Percentiles rank a stretch among this genome's conserved stretches.
phyloP scores from a whole-genome alignment of 202 grass and related monocot species.

The Zizania palustris region DNA sequence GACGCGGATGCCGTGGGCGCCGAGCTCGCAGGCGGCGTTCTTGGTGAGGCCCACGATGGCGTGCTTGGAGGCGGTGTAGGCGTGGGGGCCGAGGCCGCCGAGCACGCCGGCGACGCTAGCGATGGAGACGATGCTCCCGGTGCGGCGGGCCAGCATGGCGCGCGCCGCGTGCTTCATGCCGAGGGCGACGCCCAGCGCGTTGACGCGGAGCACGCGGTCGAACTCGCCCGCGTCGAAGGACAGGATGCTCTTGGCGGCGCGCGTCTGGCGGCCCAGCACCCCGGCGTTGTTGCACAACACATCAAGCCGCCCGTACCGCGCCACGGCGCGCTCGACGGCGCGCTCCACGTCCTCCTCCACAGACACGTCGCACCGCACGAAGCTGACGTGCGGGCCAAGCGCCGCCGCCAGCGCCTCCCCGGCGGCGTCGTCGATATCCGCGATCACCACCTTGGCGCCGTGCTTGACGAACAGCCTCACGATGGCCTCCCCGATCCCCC shows the following conservation, averaged over 20 bases:
- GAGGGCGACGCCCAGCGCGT: conserved; percentile 83
- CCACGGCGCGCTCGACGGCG: conserved; percentile 50
- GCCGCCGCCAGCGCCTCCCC: conserved; percentile 64
- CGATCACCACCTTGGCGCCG: conserved; percentile 82
- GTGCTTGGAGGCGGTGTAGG: conserved; percentile 96
- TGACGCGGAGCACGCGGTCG: conserved; percentile 87
- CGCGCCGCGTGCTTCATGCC: conserved; percentile 97
- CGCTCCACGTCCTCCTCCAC: conserved; percentile 74
- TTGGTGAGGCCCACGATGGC: conserved; percentile 90
- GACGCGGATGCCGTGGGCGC: conserved; percentile 76
- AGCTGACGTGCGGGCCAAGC: conserved; percentile 60
- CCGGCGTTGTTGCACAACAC: conserved; percentile 91
- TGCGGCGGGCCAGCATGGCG: conserved; percentile 59
- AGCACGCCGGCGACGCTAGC: conserved; percentile 88
- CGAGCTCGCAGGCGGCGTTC: conserved; percentile 96
- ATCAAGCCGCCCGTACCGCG: conserved; percentile 70
- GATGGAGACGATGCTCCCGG: conserved; percentile 81
- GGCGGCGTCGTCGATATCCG: conserved; percentile 64
- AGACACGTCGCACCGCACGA: conserved; percentile 73
- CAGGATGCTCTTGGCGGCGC: conserved; percentile 78
- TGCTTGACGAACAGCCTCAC: conserved; percentile 75
- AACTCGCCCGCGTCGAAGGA: conserved; percentile 82
- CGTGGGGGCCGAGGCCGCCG: conserved; percentile 87
- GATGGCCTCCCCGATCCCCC: conserved; percentile 89
- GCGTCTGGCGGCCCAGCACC: conserved; percentile 89